These are phyloP conservation scores for Solanum rostratum DNA, from an alignment of 257 asterid genomes.

Conservation along the genomic window DNA sequence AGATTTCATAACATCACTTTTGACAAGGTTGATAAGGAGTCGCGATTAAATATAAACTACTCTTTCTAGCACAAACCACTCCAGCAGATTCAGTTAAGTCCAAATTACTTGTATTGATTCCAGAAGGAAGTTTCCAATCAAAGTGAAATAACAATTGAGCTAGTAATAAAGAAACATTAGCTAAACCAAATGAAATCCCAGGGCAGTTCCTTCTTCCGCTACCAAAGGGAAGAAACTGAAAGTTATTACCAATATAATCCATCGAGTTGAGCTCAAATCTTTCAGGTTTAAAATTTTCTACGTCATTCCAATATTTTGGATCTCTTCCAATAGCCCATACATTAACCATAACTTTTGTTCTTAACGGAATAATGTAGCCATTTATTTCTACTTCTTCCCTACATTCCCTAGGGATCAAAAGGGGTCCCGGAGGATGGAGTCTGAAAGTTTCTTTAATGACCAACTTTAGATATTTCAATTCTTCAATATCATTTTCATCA, in stretches of 20 bases:
- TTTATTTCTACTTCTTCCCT: not conserved
- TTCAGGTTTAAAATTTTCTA: not conserved
- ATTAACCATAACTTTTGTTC: not conserved
- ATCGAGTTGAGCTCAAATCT: not conserved
- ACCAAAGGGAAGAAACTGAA: not conserved
- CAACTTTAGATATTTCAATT: not conserved
- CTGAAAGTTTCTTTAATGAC: conserved; percentile 5
- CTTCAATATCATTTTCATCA: not conserved
- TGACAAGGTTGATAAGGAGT: too few relatives aligned
- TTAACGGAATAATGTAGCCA: not conserved
- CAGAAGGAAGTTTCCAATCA: too few relatives aligned
- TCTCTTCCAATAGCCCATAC: conserved; percentile 7
- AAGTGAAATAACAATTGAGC: too few relatives aligned
- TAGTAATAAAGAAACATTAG: too few relatives aligned
- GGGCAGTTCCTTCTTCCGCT: not conserved
- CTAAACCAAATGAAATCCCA: not conserved
- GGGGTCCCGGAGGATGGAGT: not conserved
- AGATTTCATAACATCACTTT: not conserved
- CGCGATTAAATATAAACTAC: too few relatives aligned
- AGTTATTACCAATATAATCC: not conserved
- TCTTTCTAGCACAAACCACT: too few relatives aligned
- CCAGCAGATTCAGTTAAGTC: too few relatives aligned
- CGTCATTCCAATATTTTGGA: not conserved
- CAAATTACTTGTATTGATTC: too few relatives aligned
- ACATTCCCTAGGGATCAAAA: conserved; percentile 1